Conservation (phyloP, 2,329 filamentous ascomycete genomes). For the Stylonectria norvegica region DNA sequence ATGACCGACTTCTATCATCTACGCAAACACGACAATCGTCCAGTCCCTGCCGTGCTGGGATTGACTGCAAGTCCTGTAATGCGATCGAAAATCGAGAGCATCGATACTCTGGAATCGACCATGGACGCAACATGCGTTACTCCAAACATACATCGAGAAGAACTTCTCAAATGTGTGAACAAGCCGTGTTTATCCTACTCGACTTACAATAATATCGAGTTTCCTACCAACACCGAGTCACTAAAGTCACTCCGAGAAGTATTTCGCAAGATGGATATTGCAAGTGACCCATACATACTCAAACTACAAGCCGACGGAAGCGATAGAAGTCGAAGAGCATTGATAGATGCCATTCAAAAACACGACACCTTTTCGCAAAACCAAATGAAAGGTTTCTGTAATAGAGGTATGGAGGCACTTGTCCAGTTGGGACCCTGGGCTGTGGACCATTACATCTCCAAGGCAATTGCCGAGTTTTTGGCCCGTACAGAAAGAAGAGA, state of each 20-base stretch:
- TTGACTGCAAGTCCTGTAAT: slow-evolving; percentile 78
- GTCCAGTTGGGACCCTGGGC: slow-evolving; percentile 65
- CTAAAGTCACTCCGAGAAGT: slow-evolving; percentile 44
- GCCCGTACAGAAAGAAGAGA: slow-evolving; percentile 15
- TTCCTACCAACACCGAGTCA: slow-evolving; percentile 25
- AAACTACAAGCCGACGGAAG: slow-evolving; percentile 42
- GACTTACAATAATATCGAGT: slow-evolving; percentile 26
- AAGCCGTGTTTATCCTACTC: slow-evolving; percentile 53
- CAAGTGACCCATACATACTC: slow-evolving; percentile 58
- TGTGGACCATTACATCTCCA: slow-evolving; percentile 60
- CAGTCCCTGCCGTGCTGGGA: slow-evolving; percentile 67
- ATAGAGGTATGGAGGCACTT: slow-evolving; percentile 48
- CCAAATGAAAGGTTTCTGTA: slow-evolving; percentile 54
- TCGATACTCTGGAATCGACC: slow-evolving; percentile 64
- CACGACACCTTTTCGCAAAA: slow-evolving; percentile 50
- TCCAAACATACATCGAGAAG: slow-evolving; percentile 64
- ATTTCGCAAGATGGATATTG: slow-evolving; percentile 49
- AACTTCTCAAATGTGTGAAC: slow-evolving; percentile 66
- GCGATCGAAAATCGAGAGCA: slow-evolving; percentile 50
- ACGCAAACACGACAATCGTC: slow-evolving; percentile 33
- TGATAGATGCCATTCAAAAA: slow-evolving; percentile 39
- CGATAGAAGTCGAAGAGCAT: slow-evolving; percentile 36
- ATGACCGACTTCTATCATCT: slow-evolving; percentile 70
- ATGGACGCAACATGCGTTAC: slow-evolving; percentile 67
- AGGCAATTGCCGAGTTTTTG: slow-evolving; percentile 40